phyloP scores from a whole-genome alignment of 2,329 filamentous ascomycete genomes.

The Aspergillus sp. region DNA sequence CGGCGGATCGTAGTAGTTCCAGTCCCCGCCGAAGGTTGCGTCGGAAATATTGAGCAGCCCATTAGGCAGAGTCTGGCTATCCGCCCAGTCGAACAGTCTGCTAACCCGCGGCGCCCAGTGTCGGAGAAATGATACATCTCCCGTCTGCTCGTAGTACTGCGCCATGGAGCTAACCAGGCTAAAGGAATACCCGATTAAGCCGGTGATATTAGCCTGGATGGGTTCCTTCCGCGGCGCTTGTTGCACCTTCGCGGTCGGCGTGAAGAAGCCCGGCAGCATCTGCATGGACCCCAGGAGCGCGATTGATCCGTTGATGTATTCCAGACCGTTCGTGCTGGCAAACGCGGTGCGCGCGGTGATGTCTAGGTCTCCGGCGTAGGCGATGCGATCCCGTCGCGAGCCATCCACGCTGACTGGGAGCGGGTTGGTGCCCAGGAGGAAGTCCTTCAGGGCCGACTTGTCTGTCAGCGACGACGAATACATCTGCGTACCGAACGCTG shows the following conservation, averaged over 20 bases:
- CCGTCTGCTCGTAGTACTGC: slow-evolving; percentile 10
- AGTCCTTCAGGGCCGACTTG: slow-evolving; percentile 28
- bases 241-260: slow-evolving; percentile 11
- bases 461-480: slow-evolving; percentile 27
- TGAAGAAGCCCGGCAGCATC: slow-evolving; percentile 10
- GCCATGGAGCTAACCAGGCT: slow-evolving; percentile 9
- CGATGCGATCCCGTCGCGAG: slow-evolving; percentile 22
- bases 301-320: slow-evolving; percentile 14
- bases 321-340: slow-evolving; percentile 11
- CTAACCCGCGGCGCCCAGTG: slow-evolving; percentile 7
- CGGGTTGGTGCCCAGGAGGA: slow-evolving; percentile 36
- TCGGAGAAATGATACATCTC: slow-evolving; percentile 5
- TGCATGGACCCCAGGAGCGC: slow-evolving; percentile 13
- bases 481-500: slow-evolving; percentile 11
- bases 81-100: slow-evolving; percentile 13
- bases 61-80: slow-evolving; percentile 11
- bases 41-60: slow-evolving; percentile 13
- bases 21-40: slow-evolving; percentile 8
- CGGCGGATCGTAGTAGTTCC: slow-evolving; percentile 14
- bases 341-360: slow-evolving; percentile 8
- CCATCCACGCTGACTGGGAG: slow-evolving; percentile 33
- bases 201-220: slow-evolving; percentile 12
- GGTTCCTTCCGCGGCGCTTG: slow-evolving; percentile 5
- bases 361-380: slow-evolving; percentile 14
- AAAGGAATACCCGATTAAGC: slow-evolving; percentile 14